A percentile compares a stretch with the other conserved stretches of the same genome.
phyloP scores from a whole-genome alignment of 1,284 basidiomycete genomes.

The Puccinia novopanici region DNA sequence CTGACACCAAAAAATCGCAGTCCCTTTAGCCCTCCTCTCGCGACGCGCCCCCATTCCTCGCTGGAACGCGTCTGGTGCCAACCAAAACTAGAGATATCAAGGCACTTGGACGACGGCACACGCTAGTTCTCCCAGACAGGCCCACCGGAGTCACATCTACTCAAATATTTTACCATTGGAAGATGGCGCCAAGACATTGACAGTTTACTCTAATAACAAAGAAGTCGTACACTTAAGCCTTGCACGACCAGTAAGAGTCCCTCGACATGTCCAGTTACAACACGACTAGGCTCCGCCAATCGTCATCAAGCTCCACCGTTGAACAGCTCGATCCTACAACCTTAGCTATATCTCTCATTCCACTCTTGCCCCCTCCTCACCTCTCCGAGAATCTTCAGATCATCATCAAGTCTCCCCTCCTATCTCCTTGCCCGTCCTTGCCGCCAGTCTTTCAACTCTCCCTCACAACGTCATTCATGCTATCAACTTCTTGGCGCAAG shows the following conservation, averaged over 20 bases:
- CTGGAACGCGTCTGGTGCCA: neutral
- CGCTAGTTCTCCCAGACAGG: neutral
- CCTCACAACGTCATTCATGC: constrained; percentile 46
- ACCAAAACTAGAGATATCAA: neutral
- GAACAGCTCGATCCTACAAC: constrained; percentile 40
- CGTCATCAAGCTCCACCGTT: constrained; percentile 19
- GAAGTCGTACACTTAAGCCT: neutral
- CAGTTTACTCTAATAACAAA: too few species aligned
- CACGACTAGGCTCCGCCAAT: constrained; percentile 17
- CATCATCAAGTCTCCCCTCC: neutral
- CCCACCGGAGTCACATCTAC: neutral
- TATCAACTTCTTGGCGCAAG: constrained; percentile 40
- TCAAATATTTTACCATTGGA: neutral
- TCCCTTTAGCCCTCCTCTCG: neutral
- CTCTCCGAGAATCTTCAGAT: constrained; percentile 4
- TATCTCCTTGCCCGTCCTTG: constrained; percentile 35
- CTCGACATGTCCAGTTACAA: constrained; percentile 16
- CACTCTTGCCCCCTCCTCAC: constrained; percentile 31
- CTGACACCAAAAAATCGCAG: neutral
- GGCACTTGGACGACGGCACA: neutral
- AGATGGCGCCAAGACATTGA: neutral
- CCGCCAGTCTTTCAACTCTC: constrained; percentile 48
- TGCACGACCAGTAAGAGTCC: neutral
- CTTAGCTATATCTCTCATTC: constrained; percentile 41
- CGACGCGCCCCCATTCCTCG: neutral